Conservation (phyloP, 768 basidiomycete species). For the Chalciporus pseudorubinellus region DNA sequence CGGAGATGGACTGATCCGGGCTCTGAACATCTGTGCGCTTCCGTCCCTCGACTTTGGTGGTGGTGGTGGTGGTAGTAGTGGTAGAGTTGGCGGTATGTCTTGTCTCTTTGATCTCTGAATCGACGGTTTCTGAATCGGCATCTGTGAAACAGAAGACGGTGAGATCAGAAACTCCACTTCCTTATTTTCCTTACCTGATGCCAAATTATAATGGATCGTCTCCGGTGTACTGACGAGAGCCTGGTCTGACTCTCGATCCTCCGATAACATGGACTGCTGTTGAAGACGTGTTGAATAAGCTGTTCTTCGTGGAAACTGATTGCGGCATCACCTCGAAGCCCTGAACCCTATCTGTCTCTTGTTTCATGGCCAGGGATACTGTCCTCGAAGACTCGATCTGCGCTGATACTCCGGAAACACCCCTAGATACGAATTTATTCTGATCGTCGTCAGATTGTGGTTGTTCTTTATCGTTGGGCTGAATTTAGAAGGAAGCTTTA, state of each 20-base stretch:
- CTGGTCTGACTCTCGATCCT: background rate
- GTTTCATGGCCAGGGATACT: background rate
- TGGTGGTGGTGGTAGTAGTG: background rate
- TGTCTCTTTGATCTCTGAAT: background rate
- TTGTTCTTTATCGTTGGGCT: background rate
- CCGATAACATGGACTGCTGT: background rate
- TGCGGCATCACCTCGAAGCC: background rate
- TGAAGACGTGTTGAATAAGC: background rate
- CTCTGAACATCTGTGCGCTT: background rate
- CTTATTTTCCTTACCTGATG: background rate
- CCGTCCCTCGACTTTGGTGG: background rate
- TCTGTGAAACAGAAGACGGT: background rate
- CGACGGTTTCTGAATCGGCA: background rate
- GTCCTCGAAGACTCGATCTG: background rate
- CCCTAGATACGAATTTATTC: background rate
- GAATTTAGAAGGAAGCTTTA: background rate
- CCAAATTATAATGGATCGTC: background rate
- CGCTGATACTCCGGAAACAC: background rate
- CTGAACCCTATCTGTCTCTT: background rate
- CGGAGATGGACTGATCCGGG: background rate
- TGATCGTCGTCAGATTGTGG: background rate
- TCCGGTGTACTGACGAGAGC: background rate
- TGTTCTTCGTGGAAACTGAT: background rate
- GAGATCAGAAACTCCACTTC: background rate
- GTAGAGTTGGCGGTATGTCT: background rate